Base-by-base conservation (phyloP, 352 stramenopile genomes). In the Pythium biforme region DNA sequence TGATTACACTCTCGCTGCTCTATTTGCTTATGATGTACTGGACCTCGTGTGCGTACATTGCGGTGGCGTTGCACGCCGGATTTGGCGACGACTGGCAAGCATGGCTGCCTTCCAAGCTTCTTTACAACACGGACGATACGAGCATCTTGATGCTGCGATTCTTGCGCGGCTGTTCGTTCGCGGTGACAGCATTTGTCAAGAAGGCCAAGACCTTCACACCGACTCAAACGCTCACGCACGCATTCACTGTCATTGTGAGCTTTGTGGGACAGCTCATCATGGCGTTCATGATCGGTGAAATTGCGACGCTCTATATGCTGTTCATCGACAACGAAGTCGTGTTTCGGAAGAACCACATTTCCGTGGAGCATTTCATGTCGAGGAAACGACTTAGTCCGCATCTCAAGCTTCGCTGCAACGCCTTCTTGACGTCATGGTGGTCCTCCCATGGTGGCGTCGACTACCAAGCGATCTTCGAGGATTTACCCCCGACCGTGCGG, bases 201-300 rank as follows among this genome's bases (percentile, higher is more conserved):
- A 75, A 70, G 51, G 63, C 53, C 2, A 58, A 55, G 33, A 75
- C 68, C 4, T 69, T 75, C 20, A 37, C 55, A 17, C 68, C 68
- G 48, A 19, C 29, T 19, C 23, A 34, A 56, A 29, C 62, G 45
- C 37, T 67, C 0, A 33, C 59, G 83, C 3, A 66, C 88, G 9
- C 19, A 70, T 75, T 75, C 45, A 55, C 39, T 4, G 50, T 75
- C 22, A 29, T 49, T 20, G 53, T 70, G 7, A 68, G 55, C 53
- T 71, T 72, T 55, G 41, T 57, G 15, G 78, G 82, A 0, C 75
- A 88, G 50, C 70, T 91, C 22, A 69, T 83, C 49, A 91, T 88
- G 82, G 77, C 76, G 22, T 66, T 88, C 9, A 89, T 91, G 77
- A 89, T 91, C 49, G 77, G 79, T 10, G 77, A 89, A 53, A 77